These are phyloP conservation scores for Trichomonascaceae sp. DNA, from an alignment of 1,139 yeast species.

Conservation along the genomic window DNA sequence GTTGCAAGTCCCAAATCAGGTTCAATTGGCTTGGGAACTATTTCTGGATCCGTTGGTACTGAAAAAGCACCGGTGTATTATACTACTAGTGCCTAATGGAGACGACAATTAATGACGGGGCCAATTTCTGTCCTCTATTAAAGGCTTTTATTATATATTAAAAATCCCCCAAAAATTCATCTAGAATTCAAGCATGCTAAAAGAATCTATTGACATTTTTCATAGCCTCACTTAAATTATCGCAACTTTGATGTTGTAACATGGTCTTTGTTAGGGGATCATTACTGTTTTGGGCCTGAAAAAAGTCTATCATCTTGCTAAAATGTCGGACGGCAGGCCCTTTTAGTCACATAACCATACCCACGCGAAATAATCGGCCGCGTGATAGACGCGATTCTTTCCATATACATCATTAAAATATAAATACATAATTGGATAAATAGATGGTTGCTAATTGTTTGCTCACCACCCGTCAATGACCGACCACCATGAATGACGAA, in stretches of 20 bases:
- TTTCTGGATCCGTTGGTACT: slow-evolving; percentile 52
- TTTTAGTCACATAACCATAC: not conserved
- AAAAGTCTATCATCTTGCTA: not conserved
- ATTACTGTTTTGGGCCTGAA: not conserved
- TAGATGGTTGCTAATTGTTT: not conserved
- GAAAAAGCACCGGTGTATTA: slow-evolving; percentile 19
- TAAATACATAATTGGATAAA: not conserved
- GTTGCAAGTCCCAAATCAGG: slow-evolving; percentile 44
- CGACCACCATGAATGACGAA: not conserved
- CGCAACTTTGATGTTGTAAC: not conserved
- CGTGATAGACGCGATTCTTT: not conserved
- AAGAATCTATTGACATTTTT: no score
- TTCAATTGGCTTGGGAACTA: slow-evolving; percentile 51
- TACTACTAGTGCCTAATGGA: slow-evolving; percentile 8
- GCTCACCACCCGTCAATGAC: not conserved
- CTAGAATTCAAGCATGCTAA: not conserved
- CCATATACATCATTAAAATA: not conserved
- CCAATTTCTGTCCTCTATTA: not conserved
- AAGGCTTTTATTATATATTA: no score
- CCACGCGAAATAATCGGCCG: not conserved
- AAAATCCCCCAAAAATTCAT: not conserved
- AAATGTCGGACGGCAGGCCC: not conserved
- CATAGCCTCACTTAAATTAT: not conserved
- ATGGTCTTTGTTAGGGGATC: not conserved
- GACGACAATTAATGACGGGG: not conserved